A percentile compares a stretch with the other conserved stretches of the same genome.
phyloP scores from a whole-genome alignment of 2,329 filamentous ascomycete genomes.

The Diaporthe citriasiana region DNA sequence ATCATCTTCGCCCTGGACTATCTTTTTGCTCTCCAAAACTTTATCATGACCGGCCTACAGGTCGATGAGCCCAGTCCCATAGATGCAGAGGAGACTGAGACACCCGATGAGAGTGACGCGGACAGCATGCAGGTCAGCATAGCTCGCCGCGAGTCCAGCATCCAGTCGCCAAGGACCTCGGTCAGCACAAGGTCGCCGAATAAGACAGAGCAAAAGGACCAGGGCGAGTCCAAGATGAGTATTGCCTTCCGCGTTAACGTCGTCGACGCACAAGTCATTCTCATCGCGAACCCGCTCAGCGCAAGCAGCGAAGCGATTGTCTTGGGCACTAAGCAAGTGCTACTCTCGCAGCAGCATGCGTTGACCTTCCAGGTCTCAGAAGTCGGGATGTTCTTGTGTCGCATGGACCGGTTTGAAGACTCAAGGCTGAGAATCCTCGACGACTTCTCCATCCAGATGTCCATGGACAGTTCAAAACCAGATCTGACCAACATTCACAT shows the following conservation, averaged over 20 bases:
- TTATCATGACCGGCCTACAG: constrained; percentile 79
- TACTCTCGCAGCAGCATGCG: constrained; percentile 94
- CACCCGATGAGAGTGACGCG: constrained; percentile 70
- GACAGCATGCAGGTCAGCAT: constrained; percentile 68
- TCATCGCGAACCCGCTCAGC: constrained; percentile 94
- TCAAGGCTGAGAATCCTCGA: constrained; percentile 93
- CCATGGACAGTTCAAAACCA: constrained; percentile 78
- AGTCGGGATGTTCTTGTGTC: constrained; percentile 97
- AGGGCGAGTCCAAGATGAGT: constrained; percentile 69
- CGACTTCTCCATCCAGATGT: constrained; percentile 93
- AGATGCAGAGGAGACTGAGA: constrained; percentile 55
- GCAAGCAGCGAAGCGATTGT: constrained; percentile 96
- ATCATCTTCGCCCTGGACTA: constrained; percentile 98
- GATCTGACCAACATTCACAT: constrained; percentile 85
- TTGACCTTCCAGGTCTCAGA: constrained; percentile 94
- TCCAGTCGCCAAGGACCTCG: constrained; percentile 51
- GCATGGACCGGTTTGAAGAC: constrained; percentile 97
- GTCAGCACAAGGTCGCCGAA: constrained; percentile 43
- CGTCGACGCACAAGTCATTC: constrained; percentile 94
- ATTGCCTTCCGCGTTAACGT: constrained; percentile 93
- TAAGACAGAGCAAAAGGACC: constrained; percentile 41
- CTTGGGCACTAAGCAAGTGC: constrained; percentile 90
- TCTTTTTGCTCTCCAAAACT: constrained; percentile 88
- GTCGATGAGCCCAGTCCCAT: constrained; percentile 72
- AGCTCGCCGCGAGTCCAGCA: constrained; percentile 49